phyloP scores from a whole-genome alignment of 192 early-diverging fungal genomes.

The Entomortierella lignicola region DNA sequence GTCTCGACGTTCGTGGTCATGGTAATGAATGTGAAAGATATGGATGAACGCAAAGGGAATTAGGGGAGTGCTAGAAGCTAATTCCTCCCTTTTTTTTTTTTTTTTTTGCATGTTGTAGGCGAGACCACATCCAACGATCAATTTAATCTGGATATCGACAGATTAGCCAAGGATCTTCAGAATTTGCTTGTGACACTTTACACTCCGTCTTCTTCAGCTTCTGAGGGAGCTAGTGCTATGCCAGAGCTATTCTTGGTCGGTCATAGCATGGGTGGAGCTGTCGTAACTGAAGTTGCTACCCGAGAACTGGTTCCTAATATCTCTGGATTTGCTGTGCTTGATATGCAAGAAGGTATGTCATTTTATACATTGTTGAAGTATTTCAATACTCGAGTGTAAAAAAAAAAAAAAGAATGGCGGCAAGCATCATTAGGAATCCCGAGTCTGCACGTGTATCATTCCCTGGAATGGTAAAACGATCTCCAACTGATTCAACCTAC shows the following conservation, averaged over 20 bases:
- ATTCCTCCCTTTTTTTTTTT: neutral
- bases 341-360: constrained; percentile 63
- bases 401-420: constrained; percentile 3
- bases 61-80: no score
- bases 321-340: constrained; percentile 63
- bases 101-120: constrained; percentile 2
- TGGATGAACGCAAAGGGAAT: no score
- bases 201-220: neutral
- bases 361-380: no score
- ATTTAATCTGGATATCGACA: constrained; percentile 4
- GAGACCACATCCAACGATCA: constrained; percentile 23
- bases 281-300: constrained; percentile 58
- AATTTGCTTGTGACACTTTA: constrained; percentile 18
- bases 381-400: neutral
- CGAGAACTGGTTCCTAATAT: constrained; percentile 43
- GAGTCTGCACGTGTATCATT: constrained; percentile 29
- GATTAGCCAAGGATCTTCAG: constrained; percentile 25
- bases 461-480: constrained; percentile 15
- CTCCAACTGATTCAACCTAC: neutral
- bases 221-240: neutral
- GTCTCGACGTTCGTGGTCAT: constrained; percentile 66
- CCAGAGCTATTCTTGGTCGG: constrained; percentile 26
- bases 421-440: constrained; percentile 14
- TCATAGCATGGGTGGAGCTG: constrained; percentile 70
- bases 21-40: no score